phyloP scores from a whole-genome alignment of 768 basidiomycete genomes.

The Termitomyces sp. region DNA sequence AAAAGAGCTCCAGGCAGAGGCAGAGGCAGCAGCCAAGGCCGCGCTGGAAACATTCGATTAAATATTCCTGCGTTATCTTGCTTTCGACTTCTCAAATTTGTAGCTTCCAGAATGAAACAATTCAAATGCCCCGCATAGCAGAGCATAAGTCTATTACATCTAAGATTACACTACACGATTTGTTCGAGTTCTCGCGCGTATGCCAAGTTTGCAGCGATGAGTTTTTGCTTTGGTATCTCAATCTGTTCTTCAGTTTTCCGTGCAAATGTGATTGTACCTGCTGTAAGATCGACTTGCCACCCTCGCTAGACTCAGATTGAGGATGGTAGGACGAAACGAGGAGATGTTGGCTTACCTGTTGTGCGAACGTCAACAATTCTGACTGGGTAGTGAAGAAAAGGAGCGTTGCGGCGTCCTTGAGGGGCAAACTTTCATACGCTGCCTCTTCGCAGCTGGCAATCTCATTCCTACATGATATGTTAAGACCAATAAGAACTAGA shows the following conservation, averaged over 20 bases:
- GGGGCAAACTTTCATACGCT: constrained; percentile 86
- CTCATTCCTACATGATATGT: constrained; percentile 64
- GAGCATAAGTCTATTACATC: constrained; percentile 3
- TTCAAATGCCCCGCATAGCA: neutral
- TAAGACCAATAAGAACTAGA: neutral
- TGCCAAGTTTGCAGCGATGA: constrained; percentile 70
- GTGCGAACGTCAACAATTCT: constrained; percentile 80
- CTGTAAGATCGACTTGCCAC: constrained; percentile 77
- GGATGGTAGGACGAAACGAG: neutral
- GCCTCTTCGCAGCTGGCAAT: constrained; percentile 96
- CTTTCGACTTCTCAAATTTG: constrained; percentile 8
- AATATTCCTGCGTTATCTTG: constrained; percentile 13
- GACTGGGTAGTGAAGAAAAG: constrained; percentile 85
- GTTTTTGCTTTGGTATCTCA: constrained; percentile 82
- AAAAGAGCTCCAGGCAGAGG: constrained; percentile 76
- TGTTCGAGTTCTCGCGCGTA: constrained; percentile 90
- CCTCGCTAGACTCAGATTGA: constrained; percentile 49
- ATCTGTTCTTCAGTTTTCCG: constrained; percentile 76
- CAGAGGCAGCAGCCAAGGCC: constrained; percentile 83
- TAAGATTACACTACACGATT: constrained; percentile 67
- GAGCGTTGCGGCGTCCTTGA: constrained; percentile 86
- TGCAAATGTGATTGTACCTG: constrained; percentile 69
- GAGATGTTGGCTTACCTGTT: constrained; percentile 44
- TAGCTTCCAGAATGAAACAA: constrained; percentile 9
- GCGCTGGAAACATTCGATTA: constrained; percentile 63